Evolutionary conservation across 192 early-diverging fungal species (phyloP), one percentile per base, ranked within the genome.

Genomic region (Lobulomyces angularis): DNA sequence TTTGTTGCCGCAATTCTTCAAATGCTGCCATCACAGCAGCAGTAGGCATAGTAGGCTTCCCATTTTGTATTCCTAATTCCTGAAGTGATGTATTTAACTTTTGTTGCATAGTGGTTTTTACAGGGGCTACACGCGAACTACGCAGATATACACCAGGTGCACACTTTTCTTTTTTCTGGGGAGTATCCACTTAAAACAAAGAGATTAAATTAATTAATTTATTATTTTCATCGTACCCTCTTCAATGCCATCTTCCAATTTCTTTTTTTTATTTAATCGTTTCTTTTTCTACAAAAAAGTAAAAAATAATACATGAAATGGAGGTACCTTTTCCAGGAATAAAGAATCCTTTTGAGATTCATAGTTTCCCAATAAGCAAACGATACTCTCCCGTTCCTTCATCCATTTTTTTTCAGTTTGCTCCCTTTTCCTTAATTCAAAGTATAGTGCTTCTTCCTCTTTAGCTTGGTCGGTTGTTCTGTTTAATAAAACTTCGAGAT

Each of bases 11-110:
- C 36, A 95, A 55, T 33, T 74, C 70, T 35, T 85, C 82, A 53
- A 81, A 90, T 43, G 79, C 80, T 19, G 76, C 67, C 55, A 82
- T 84, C 16, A 94, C 80, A 0, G 66, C 63, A 8, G 68, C 74
- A 2, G 87, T 94, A 3, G 83, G 80, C 81, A 94, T 88, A 5
- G 70, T 54, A 0, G 90, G 90, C n/a, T 77, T 75, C 8, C 65
- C 42, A 45, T 48, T 60, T 71, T 72, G 36, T 2, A 82, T 44
- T 7, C 55, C 59, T 40, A 71, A 59, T 58, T 81, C 78, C 18
- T 71, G 56, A 51, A 82, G 40, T 18, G 74, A 45, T 33, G 71
- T 67, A 6, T 55, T 27, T 26, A 76, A 59, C 27, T 71, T 73
- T 5, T 46, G 23, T 22, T 63, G 51, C 27, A 73, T 52, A 3